A percentile compares a stretch with the other conserved stretches of the same genome.
phyloP scores from a whole-genome alignment of 1,284 basidiomycete genomes.

The Ceratorhiza oryzae-sativae region DNA sequence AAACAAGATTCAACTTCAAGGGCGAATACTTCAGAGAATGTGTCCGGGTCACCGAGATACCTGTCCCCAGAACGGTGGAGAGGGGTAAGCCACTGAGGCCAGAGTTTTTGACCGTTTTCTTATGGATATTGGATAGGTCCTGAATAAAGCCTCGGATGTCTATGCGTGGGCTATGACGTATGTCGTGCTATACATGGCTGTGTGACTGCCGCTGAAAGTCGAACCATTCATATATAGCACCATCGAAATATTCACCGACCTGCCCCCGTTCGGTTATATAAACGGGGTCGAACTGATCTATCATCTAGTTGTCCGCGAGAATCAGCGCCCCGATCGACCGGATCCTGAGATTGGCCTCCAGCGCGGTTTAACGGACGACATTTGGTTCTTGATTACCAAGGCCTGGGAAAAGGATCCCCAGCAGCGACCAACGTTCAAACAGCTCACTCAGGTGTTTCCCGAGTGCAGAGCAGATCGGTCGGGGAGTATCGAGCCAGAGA shows the following conservation, averaged over 20 bases:
- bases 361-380: constrained; percentile 29
- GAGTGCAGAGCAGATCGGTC: neutral
- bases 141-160: constrained; percentile 54
- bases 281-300: constrained; percentile 38
- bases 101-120: constrained; percentile 49
- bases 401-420: too few species aligned
- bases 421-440: too few species aligned
- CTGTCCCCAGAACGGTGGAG: constrained; percentile 43
- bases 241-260: constrained; percentile 34
- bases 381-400: constrained; percentile 41
- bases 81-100: constrained; percentile 54
- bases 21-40: constrained; percentile 23
- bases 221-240: neutral
- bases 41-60: constrained; percentile 23
- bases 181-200: neutral
- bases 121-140: constrained; percentile 47
- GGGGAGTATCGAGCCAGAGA: neutral
- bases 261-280: constrained; percentile 31
- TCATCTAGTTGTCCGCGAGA: constrained; percentile 43
- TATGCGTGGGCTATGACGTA: constrained; percentile 63
- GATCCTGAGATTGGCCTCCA: constrained; percentile 33
- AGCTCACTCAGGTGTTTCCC: constrained; percentile 24
- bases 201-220: neutral
- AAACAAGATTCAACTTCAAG: constrained; percentile 22
- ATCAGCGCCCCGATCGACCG: constrained; percentile 41